Conservation (phyloP, 768 basidiomycete genomes). For the Suillus luteus region DNA sequence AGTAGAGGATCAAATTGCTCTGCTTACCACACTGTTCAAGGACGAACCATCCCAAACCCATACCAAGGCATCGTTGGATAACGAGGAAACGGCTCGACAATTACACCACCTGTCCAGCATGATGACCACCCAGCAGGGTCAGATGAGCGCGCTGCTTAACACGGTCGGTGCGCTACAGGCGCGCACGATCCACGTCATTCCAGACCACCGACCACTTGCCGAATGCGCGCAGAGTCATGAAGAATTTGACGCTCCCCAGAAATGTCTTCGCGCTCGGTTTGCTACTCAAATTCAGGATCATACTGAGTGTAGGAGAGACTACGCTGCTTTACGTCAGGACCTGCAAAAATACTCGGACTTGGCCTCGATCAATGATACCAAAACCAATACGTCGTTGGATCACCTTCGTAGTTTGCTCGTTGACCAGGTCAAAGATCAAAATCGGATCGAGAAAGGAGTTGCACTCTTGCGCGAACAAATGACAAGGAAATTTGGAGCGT, state of each 20-base stretch:
- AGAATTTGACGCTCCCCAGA: not conserved
- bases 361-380: not conserved
- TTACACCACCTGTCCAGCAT: not conserved
- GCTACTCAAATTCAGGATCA: not conserved
- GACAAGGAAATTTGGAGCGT: not conserved
- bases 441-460: slow-evolving; percentile 1
- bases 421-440: slow-evolving; percentile 2
- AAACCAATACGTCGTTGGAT: not conserved
- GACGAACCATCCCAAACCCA: not conserved
- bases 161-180: not conserved
- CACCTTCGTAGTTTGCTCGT: not conserved
- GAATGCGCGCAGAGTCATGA: not conserved
- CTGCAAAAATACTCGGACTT: not conserved
- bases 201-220: not conserved
- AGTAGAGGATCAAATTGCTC: too few species aligned
- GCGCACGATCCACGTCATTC: not conserved
- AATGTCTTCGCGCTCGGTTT: not conserved
- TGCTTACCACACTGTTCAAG: not conserved
- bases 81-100: not conserved
- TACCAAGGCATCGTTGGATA: not conserved
- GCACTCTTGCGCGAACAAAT: slow-evolving; percentile 6
- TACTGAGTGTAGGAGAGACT: not conserved
- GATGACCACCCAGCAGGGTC: not conserved
- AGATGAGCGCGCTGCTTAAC: not conserved
- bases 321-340: not conserved